phyloP scores from a whole-genome alignment of 441 rosid genomes.

The Monsonia emarginata region DNA sequence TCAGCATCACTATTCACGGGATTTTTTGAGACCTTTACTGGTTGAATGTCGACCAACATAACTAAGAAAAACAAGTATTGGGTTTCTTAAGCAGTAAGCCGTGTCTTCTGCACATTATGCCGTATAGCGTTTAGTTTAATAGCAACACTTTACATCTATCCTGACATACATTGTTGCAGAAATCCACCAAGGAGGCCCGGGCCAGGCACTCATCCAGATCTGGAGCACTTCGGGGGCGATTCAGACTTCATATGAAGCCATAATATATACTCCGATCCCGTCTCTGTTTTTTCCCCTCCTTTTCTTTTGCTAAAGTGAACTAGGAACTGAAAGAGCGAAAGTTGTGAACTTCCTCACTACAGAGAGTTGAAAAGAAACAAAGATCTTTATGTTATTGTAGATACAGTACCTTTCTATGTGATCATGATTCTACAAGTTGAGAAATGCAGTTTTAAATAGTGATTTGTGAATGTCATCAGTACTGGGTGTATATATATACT shows the following conservation, averaged over 20 bases:
- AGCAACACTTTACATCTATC: neutral
- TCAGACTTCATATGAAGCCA: constrained; percentile 42
- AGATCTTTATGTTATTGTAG: no score
- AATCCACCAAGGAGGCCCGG: constrained; percentile 47
- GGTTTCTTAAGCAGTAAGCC: no score
- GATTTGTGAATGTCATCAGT: neutral
- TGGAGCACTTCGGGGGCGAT: constrained; percentile 45
- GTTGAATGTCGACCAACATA: no score
- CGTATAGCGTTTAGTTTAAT: neutral
- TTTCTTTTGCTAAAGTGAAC: neutral
- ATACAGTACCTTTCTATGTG: no score
- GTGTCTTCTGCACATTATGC: neutral
- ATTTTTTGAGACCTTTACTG: no score
- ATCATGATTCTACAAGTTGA: neutral
- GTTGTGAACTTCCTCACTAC: no score
- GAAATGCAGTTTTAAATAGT: neutral
- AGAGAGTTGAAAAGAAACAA: no score
- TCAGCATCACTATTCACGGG: no score
- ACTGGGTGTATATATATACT: no score
- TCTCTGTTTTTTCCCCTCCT: neutral
- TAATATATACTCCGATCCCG: neutral
- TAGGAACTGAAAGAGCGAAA: neutral
- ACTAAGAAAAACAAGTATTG: no score
- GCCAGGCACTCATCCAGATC: constrained; percentile 56
- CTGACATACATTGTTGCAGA: constrained; percentile 26